Percentiles rank a stretch among this genome's conserved stretches.
phyloP scores from a whole-genome alignment of 2,329 filamentous ascomycete genomes.

The Fusarium tanahbumbuense region DNA sequence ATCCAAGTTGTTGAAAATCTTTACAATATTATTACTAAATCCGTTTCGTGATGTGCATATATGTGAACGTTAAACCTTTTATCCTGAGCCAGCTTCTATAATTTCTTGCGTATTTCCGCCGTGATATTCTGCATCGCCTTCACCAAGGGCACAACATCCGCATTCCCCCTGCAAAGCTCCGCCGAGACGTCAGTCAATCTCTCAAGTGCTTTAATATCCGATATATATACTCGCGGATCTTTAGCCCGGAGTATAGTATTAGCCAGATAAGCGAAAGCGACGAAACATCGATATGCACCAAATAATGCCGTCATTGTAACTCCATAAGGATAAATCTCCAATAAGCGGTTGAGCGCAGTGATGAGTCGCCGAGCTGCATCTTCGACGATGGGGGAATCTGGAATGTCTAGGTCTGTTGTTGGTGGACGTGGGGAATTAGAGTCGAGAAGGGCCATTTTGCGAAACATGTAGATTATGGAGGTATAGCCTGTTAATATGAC shows the following conservation, averaged over 20 bases:
- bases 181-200: conserved; percentile 30
- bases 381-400: conserved; percentile 46
- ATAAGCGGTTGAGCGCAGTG: conserved; percentile 29
- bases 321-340: conserved; percentile 40
- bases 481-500: conserved; percentile 48
- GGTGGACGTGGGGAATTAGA: conserved; percentile 45
- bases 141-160: conserved; percentile 45
- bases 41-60: background rate
- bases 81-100: background rate
- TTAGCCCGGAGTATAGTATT: conserved; percentile 39
- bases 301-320: conserved; percentile 43
- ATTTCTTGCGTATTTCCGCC: conserved; percentile 39
- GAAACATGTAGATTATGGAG: conserved; percentile 51
- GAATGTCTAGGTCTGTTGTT: conserved; percentile 45
- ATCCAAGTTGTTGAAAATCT: no score
- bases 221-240: conserved; percentile 24
- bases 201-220: conserved; percentile 41
- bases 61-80: no score
- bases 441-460: conserved; percentile 47
- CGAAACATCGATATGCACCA: conserved; percentile 46
- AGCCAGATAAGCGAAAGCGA: conserved; percentile 46
- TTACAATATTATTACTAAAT: background rate
- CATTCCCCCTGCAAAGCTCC: conserved; percentile 36
- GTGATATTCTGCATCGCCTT: conserved; percentile 45
- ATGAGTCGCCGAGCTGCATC: conserved; percentile 44